Evolutionary conservation across 208 protist species (phyloP), one percentile per base, ranked within the genome.

Genomic region (Phytomonas sp.): DNA sequence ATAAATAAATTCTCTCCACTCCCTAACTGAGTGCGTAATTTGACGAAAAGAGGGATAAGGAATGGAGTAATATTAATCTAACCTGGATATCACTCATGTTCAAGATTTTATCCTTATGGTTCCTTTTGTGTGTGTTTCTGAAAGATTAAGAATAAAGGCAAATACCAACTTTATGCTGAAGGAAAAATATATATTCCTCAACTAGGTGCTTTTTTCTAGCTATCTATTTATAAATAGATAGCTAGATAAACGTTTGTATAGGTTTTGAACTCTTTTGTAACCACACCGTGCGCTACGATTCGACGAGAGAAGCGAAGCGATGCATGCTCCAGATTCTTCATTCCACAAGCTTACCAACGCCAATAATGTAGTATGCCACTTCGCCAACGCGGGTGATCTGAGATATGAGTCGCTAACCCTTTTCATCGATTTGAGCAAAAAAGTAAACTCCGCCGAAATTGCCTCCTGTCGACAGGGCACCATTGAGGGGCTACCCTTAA

Each of bases 161-260:
- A 70, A 36, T 37, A 36, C 10, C 14, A 32, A 14, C 8, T 0
- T 60, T 26, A 32, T 29, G 33, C n/a, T 11, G 4, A 29, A 36
- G 45, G 19, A 56, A 56, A 56, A 4, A 56, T 26, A 26, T 56
- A 56, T 56, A 56, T 26, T 5, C 10, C 1, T 56, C 11, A 26
- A 56, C 45, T 5, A 56, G 26, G 45, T 1, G 12, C 19, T 56
- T 65, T 60, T 19, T 36, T 65, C 7, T 49, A 49, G 6, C 36
- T 5, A 36, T 40, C 11, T 60, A 65, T 65, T 60, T 65, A 65
- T 60, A 40, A 6, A 65, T 23, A 64, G 5, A 64, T 65, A 65
- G 19, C 23, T 60, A 49, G 19, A 65, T 23, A n/a, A 60, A 23
- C 23, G n/a, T n/a, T n/a, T 65, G 19, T 26, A 56, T 65, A 49